Evolutionary conservation across 108 stramenopile genomes (phyloP).

Genomic region (Pseudonitzschia delicatissima): DNA sequence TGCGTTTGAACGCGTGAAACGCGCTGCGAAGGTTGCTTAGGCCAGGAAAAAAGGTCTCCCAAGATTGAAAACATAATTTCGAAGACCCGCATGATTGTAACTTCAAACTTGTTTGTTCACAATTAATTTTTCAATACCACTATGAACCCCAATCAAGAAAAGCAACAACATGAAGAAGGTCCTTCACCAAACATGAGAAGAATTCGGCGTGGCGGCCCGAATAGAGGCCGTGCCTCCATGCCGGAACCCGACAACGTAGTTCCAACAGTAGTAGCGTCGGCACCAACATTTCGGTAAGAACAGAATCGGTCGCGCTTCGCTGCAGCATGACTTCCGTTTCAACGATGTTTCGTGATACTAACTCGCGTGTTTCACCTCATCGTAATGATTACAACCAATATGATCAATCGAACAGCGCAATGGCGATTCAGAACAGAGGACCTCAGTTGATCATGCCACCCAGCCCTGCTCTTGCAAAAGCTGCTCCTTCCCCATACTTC

Average conservation of each 20-base stretch:
- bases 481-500: background rate
- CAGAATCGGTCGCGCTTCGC: background rate
- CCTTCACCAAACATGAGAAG: background rate
- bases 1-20: too few relatives aligned
- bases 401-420: constrained; percentile 1
- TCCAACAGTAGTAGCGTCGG: background rate
- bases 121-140: too few relatives aligned
- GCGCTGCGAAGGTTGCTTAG: too few relatives aligned
- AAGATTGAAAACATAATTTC: too few relatives aligned
- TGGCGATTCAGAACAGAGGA: background rate
- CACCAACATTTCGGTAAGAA: constrained; percentile 6
- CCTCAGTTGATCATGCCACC: constrained; percentile 7
- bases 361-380: background rate
- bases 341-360: background rate
- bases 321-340: background rate
- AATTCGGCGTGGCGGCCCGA: background rate
- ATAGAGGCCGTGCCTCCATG: background rate
- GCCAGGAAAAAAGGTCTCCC: too few relatives aligned
- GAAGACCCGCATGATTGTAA: too few relatives aligned
- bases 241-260: constrained; percentile 8
- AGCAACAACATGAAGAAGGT: constrained; percentile 2
- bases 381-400: background rate
- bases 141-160: background rate
- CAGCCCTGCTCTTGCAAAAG: background rate
- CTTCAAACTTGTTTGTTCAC: too few relatives aligned